phyloP scores from a whole-genome alignment of 1,284 basidiomycete genomes.

The Heterobasidion parviporum region DNA sequence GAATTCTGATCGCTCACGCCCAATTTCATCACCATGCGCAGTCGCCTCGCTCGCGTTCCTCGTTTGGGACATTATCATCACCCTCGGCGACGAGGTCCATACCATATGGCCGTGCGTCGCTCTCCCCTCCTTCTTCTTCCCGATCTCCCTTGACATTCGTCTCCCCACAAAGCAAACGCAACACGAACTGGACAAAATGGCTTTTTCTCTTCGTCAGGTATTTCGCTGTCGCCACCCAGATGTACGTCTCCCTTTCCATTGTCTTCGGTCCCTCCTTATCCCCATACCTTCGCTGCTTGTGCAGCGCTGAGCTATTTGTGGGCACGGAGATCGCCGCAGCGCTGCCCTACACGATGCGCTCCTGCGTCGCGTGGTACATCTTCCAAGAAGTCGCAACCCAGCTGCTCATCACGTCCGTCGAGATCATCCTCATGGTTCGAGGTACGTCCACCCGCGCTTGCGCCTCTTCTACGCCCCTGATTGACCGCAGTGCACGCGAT shows the following conservation, averaged over 20 bases:
- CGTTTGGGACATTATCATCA: slow-evolving; percentile 32
- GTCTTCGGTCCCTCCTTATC: no score
- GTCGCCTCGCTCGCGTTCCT: slow-evolving; percentile 33
- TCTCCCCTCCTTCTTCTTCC: not conserved
- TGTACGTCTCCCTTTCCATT: slow-evolving; percentile 3
- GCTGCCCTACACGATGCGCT: slow-evolving; percentile 7
- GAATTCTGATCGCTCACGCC: no score
- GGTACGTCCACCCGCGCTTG: slow-evolving; percentile 13
- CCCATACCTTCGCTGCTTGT: not conserved
- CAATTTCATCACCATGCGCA: slow-evolving; percentile 7
- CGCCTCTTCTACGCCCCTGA: not conserved
- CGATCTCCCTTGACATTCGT: not conserved
- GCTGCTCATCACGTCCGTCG: slow-evolving; percentile 20
- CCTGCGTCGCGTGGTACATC: slow-evolving; percentile 22
- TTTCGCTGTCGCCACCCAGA: slow-evolving; percentile 10
- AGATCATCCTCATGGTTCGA: slow-evolving; percentile 24
- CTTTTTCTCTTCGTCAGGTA: slow-evolving; percentile 13
- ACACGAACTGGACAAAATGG: slow-evolving; percentile 10
- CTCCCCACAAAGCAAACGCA: slow-evolving; percentile 6
- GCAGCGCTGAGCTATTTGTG: slow-evolving; percentile 6
- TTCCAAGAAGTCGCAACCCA: slow-evolving; percentile 22
- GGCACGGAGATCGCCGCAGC: slow-evolving; percentile 5
- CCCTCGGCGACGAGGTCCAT: slow-evolving; percentile 29
- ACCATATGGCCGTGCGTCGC: slow-evolving; percentile 15
- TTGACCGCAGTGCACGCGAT: slow-evolving; percentile 21